Evolutionary conservation across 345 rosid genomes (phyloP), one percentile per base, ranked within the genome.

Genomic region (Lumnitzera littorea): DNA sequence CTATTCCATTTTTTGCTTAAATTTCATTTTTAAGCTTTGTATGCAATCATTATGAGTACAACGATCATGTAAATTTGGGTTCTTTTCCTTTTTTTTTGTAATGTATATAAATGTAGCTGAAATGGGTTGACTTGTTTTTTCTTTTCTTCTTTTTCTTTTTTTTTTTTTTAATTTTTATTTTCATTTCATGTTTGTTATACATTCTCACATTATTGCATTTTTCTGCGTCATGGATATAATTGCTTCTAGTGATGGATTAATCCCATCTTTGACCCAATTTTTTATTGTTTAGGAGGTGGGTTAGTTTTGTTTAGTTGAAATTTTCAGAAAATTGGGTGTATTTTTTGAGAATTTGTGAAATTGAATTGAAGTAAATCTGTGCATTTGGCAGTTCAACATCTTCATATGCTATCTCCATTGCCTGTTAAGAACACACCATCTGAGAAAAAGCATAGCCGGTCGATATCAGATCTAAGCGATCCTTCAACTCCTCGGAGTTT

Each of bases 401-500:
- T 86, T 16, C 89, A 80, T 55, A 70, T 68, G 41, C 24, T 70
- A 63, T 76, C 86, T 14, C 64, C 89, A 13, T 27, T 78, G 57
- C 61, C 68, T 8, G 70, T 55, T 53, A 75, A 78, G 65, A 74
- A 75, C 52, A 64, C 60, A 23, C 62, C 51, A 24, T 51, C 76
- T 13, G 79, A 82, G 36, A 85, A 71, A 76, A 85, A 82, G 71
- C 96, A 86, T 68, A 76, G 58, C 46, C 90, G 88, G 61, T 77
- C 91, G 13, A 56, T 89, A 24, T 94, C 97, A 83, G 97, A 94
- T 90, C 88, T 86, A 86, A 88, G 89, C 65, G 90, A 86, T 70
- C 77, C 91, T 56, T 84, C 96, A 0, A 83, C 95, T 48, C 86
- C 87, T 13, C 76, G 82, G 53, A 78, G 79, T 61, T 73, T 70